These are phyloP conservation scores for Suillus subaureus DNA, from an alignment of 768 basidiomycete genomes.

Conservation along the genomic window DNA sequence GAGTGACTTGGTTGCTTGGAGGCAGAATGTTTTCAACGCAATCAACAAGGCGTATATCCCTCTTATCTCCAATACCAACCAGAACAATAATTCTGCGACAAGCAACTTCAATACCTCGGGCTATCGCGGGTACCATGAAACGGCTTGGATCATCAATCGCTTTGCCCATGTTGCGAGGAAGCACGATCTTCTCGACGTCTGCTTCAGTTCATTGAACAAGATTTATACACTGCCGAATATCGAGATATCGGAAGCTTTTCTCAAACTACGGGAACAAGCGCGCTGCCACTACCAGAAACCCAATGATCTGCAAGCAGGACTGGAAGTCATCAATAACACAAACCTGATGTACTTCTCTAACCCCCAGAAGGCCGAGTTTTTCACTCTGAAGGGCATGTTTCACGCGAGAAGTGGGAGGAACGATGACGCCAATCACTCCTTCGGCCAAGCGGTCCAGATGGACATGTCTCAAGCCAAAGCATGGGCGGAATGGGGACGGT, in stretches of 20 bases:
- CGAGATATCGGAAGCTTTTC: constrained; percentile 98
- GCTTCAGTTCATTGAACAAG: constrained; percentile 91
- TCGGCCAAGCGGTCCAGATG: constrained; percentile 94
- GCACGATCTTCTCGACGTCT: constrained; percentile 94
- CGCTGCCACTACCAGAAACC: constrained; percentile 97
- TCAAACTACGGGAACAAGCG: constrained; percentile 98
- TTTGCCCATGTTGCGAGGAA: constrained; percentile 98
- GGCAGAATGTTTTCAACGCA: constrained; percentile 96
- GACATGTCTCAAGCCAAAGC: constrained; percentile 95
- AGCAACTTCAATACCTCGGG: constrained; percentile 80
- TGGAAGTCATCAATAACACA: constrained; percentile 99
- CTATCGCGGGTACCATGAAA: constrained; percentile 97
- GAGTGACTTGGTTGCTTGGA: constrained; percentile 99
- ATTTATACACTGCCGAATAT: constrained; percentile 99
- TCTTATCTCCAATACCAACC: constrained; percentile 66
- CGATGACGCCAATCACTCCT: constrained; percentile 90
- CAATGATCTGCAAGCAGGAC: constrained; percentile 87
- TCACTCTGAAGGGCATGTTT: constrained; percentile 99
- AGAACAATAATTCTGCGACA: constrained; percentile 50
- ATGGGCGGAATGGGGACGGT: constrained; percentile 98
- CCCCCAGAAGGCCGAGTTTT: constrained; percentile 96
- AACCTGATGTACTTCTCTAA: constrained; percentile 97
- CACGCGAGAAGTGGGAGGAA: constrained; percentile 82
- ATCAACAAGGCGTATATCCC: constrained; percentile 97
- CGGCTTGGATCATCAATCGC: constrained; percentile 99